phyloP scores from a whole-genome alignment of 768 basidiomycete species.

The Naganishia vaughanmartiniae region DNA sequence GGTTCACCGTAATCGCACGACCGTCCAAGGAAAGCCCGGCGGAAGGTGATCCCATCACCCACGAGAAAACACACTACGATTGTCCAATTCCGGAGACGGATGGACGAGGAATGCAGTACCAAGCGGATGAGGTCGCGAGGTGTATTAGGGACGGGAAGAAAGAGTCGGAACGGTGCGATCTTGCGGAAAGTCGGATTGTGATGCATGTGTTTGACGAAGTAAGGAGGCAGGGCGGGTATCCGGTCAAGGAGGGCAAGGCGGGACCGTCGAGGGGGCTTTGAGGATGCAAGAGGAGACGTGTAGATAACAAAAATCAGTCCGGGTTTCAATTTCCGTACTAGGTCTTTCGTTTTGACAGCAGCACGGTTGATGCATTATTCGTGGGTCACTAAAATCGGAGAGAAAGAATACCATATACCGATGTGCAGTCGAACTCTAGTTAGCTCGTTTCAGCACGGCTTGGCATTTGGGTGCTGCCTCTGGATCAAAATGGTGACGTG shows the following conservation, averaged over 20 bases:
- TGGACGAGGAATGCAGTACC: slow-evolving; percentile 75
- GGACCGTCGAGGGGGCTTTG: slow-evolving; percentile 12
- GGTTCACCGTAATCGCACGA: slow-evolving; percentile 65
- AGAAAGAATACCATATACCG: no score
- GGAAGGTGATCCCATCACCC: slow-evolving; percentile 1
- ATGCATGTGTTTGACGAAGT: slow-evolving; percentile 87
- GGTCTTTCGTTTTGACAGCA: no score
- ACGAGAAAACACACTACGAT: slow-evolving; percentile 57
- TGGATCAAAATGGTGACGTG: no score
- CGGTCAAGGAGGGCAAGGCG: slow-evolving; percentile 52
- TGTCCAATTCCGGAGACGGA: slow-evolving; percentile 35
- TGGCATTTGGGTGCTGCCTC: no score
- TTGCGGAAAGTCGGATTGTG: slow-evolving; percentile 72
- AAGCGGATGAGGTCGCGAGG: slow-evolving; percentile 83
- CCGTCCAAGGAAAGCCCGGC: slow-evolving; percentile 54
- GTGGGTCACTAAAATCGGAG: no score
- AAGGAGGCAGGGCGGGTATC: slow-evolving; percentile 63
- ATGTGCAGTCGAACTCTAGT: no score
- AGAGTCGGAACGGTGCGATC: slow-evolving; percentile 72
- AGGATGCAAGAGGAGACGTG: not conserved
- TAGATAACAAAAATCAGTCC: no score
- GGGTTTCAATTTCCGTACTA: no score
- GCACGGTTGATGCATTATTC: no score
- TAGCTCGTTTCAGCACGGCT: no score
- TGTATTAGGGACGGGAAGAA: slow-evolving; percentile 70